Base-by-base conservation (phyloP, 257 asterid species). In the Solanum sejunctum region DNA sequence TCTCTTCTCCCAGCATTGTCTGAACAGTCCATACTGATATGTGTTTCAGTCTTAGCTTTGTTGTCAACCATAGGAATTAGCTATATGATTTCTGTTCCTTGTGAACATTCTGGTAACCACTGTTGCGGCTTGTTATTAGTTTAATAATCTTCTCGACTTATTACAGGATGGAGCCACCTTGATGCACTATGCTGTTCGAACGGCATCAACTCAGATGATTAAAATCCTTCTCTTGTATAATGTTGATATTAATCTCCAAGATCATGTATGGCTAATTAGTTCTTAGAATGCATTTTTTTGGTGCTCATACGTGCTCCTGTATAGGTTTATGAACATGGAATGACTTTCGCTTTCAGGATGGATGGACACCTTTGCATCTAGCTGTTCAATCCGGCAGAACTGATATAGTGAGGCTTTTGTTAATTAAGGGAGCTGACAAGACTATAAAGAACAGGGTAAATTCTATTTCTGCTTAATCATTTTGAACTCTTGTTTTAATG, bases 381-480 rank as follows among this genome's bases (percentile, higher is more conserved):
- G 98, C 97, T 87, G 95, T 96, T 87, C 99, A 95, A 85, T 95
- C 98, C 63, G 94, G 91, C 77, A 92, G 98, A 88, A 93, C 96
- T 26, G 97, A 95, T 85, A 63, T 93, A 13, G 93, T 95, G 87
- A 92, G 91, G 89, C 97, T 96, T 90, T 90, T 96, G 89, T 86
- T 95, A 88, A 92, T 96, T 47, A 96, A 96, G 90, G 97, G 98
- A 81, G 98, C 98, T 69, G 93, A 95, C 86, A 89, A 92, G 88
- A 90, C 94, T 45, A 64, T 93, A 72, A 91, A 63, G 91, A 96
- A 93, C 89, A 85, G 78, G 97, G 98, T 95, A 88, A 89, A 82
- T 15, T 77, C 17, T 77, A 51, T 32, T 82, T 0, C 45, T 21
- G 18, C 58, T 41, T 60, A 17, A 43, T 41, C 9, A 82, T 13